Base-by-base conservation (phyloP, 2,329 filamentous ascomycete species). In the Thielaviopsis punctulata region DNA sequence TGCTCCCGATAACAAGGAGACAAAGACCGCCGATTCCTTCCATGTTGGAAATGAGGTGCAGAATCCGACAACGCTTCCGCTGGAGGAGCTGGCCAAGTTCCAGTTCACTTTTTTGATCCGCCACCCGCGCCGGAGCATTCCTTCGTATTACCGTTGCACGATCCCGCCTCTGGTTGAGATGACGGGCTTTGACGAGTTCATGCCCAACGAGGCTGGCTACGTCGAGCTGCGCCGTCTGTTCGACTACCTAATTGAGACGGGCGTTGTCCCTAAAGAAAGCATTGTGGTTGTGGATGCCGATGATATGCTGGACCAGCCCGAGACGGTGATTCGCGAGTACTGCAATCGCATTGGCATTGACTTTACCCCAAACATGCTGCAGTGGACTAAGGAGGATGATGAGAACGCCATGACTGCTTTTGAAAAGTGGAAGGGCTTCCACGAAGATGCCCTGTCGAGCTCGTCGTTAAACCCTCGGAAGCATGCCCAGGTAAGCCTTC, bases 91-190 rank as follows among this genome's bases (percentile, higher is more conserved):
- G 54, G 76, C 79, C 62, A 73, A 79, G 58, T 96, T 94, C 69
- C 88, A 95, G 67, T 96, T 90, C 69, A 86, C 89, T 21, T 96
- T 98, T 69, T 76, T 96, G 57, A 96, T 98, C 71, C 89, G 92
- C 53, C 88, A 96, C 65, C 92, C 92, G n/a, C 80, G 86, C 60
- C 80, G 80, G 63, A 84, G 86, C 60, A 89, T 96, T 58, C 92
- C 92, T 7, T 94, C 86, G 46, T 96, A 90, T 72, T 95, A 84
- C 73, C 84, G 90, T 59, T 96, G 90, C 75, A 94, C 86, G 48
- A 77, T 95, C 51, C 89, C 92, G 13, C 92, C 92, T 0, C 74
- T 95, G 53, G 80, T 84, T 62, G 71, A 82, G 46, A 68, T 86
- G 56, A 96, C 90, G 0, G 86, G 87, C 7, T 96, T 93, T 70